Evolutionary conservation across 2,329 filamentous ascomycete species (phyloP).

Genomic region (Rutstroemia sydowiana): DNA sequence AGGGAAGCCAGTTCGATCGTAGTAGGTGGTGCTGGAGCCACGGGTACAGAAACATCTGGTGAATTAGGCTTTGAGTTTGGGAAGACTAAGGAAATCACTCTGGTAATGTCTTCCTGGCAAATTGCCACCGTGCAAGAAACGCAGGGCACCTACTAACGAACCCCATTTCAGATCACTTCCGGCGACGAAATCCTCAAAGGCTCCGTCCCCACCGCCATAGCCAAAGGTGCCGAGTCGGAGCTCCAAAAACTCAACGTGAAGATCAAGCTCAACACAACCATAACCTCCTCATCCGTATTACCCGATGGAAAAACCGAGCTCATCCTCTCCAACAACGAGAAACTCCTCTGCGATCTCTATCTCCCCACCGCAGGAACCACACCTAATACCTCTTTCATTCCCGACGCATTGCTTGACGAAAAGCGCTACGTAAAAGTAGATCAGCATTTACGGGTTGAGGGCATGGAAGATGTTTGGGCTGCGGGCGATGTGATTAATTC

Average conservation of each 20-base stretch:
- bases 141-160: neutral
- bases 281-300: constrained; percentile 31
- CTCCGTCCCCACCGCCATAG: constrained; percentile 12
- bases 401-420: constrained; percentile 37
- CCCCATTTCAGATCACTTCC: constrained; percentile 20
- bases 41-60: constrained; percentile 30
- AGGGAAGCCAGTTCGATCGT: constrained; percentile 26
- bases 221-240: constrained; percentile 36
- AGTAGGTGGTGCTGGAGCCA: constrained; percentile 30
- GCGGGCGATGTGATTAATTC: constrained; percentile 22
- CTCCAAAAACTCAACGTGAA: constrained; percentile 47
- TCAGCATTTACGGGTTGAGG: constrained; percentile 42
- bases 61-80: constrained; percentile 24
- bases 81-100: constrained; percentile 22
- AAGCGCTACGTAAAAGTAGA: constrained; percentile 42
- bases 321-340: constrained; percentile 39
- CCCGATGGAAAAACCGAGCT: constrained; percentile 42
- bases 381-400: constrained; percentile 49
- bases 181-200: constrained; percentile 16
- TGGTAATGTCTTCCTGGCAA: constrained; percentile 14
- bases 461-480: constrained; percentile 29
- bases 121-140: neutral
- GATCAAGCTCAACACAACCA: constrained; percentile 37
- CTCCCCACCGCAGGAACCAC: constrained; percentile 47
- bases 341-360: constrained; percentile 46